Evolutionary conservation across 441 rosid species (phyloP), one percentile per base, ranked within the genome.

Genomic region (Gossypium gossypioides): DNA sequence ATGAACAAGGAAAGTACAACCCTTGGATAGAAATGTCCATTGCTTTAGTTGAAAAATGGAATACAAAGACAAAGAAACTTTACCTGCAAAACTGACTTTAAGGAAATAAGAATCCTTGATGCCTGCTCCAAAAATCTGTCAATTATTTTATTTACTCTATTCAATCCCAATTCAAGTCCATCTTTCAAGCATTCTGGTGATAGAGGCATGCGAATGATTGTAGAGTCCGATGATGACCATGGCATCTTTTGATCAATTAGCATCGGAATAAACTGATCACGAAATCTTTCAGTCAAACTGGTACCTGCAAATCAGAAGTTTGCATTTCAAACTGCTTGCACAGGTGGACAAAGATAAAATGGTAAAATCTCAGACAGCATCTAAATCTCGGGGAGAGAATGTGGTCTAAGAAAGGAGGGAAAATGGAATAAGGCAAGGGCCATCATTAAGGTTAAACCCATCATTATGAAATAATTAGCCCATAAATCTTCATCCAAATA

Each of bases 171-270:
- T 80, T 92, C 91, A 79, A 87, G 85, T 75, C 93, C 97, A 86
- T 89, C 89, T 73, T 85, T 82, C 81, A 91, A 81, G 80, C 88
- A 84, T 69, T 88, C 92, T 66, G 89, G 82, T 44, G 99, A 89
- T 59, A 95, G 76, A 77, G 99, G 97, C 97, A 95, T 92, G 80
- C 99, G 92, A 73, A 95, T 89, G 75, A 95, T 79, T 75, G 97
- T 95, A 73, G 92, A 89, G 78, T 89, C 92, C 59, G 80, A 76
- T 72, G 86, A 77, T 57, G 91, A 86, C 93, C 89, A 86, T 75
- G 92, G 82, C 83, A 76, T 84, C 71, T 82, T 84, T 80, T 91
- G 86, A 82, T 83, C 96, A 83, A 91, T 85, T 74, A 95, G 79
- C 97, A 95, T 84, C 34, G 99, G 96, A 78, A 77, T 81, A 82